Evolutionary conservation across 768 basidiomycete genomes (phyloP).

Genomic region (Russula earlei): DNA sequence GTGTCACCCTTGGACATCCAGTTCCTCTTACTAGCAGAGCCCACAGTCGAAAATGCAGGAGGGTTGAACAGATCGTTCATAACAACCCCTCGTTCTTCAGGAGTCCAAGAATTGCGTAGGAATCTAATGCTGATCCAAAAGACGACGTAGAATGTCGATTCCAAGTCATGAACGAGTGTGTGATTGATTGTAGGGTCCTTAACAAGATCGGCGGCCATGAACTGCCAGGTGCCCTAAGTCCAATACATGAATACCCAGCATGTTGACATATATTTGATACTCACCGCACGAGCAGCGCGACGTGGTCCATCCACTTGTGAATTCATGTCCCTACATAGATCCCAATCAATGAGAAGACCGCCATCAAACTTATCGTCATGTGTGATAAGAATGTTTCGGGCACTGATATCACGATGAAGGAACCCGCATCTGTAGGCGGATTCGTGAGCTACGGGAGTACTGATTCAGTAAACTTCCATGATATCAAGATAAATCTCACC

Average conservation of each 20-base stretch:
- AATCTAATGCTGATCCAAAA: neutral
- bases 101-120: neutral
- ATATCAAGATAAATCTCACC: no score
- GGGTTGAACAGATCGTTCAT: neutral
- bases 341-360: neutral
- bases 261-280: neutral
- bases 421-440: no score
- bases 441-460: no score
- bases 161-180: neutral
- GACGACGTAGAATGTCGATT: neutral
- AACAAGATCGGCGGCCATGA: neutral
- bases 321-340: neutral
- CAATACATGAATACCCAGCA: neutral
- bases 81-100: neutral
- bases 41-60: neutral
- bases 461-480: no score
- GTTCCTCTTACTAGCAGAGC: neutral
- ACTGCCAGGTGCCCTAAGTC: no score
- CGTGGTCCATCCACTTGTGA: neutral
- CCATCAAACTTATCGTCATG: no score
- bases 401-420: no score
- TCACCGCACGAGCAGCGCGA: neutral
- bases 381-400: no score
- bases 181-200: neutral
- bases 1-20: neutral